Conservation (phyloP, 176 grass and related monocot genomes). For the Cymbopogon citratus region DNA sequence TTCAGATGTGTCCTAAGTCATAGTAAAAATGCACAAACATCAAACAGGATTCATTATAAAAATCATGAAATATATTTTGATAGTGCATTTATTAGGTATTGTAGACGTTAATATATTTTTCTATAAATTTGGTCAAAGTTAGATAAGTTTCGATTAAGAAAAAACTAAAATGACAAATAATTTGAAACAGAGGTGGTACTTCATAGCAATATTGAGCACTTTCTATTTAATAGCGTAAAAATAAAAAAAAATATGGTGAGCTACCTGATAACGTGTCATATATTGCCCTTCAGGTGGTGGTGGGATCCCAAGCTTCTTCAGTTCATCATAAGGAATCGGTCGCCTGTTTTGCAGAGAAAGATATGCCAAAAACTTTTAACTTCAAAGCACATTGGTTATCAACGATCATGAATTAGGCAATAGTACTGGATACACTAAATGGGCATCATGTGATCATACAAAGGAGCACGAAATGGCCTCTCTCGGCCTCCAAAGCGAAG, state of each 20-base stretch:
- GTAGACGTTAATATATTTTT: background rate
- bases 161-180: background rate
- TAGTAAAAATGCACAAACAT: background rate
- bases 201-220: background rate
- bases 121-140: background rate
- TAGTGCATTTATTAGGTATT: background rate
- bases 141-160: background rate
- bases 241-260: background rate
- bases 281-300: slow-evolving; percentile 76
- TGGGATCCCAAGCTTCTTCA: slow-evolving; percentile 84
- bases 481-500: slow-evolving; percentile 93
- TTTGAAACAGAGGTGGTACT: background rate
- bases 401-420: background rate
- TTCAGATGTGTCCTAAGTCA: background rate
- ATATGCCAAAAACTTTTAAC: background rate
- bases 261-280: slow-evolving; percentile 76
- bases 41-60: background rate
- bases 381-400: background rate
- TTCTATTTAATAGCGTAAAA: background rate
- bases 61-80: background rate
- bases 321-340: slow-evolving; percentile 78
- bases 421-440: background rate
- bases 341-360: slow-evolving; percentile 41
- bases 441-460: slow-evolving; percentile 47
- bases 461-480: slow-evolving; percentile 94